These are phyloP conservation scores for Polymyxa betae DNA, from an alignment of 208 protist genomes.

Conservation along the genomic window DNA sequence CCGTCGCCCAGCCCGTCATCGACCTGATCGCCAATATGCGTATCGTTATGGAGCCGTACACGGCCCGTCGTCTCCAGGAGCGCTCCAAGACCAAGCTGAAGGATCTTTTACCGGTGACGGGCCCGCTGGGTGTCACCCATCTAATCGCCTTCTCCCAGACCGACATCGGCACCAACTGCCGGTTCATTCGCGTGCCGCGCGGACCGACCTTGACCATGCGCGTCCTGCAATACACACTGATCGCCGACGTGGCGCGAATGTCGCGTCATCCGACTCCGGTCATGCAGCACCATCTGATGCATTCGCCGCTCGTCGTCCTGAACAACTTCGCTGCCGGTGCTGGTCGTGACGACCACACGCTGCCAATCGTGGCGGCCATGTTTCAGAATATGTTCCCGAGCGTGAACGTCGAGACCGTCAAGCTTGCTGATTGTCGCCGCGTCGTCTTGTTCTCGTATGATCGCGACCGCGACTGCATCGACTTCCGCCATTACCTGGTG, in stretches of 20 bases:
- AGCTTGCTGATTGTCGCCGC: constrained; percentile 29
- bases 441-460: constrained; percentile 43
- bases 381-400: constrained; percentile 49
- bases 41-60: constrained; percentile 3
- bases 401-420: constrained; percentile 39
- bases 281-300: constrained; percentile 7
- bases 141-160: constrained; percentile 13
- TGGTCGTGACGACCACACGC: constrained; percentile 9
- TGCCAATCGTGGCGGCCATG: constrained; percentile 30
- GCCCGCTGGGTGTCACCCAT: constrained; percentile 42
- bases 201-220: constrained; percentile 18
- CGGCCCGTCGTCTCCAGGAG: constrained; percentile 3
- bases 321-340: constrained; percentile 8
- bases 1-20: not conserved
- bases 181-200: constrained; percentile 3
- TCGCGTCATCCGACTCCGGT: not conserved
- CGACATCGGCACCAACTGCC: not conserved
- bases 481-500: constrained; percentile 40
- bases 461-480: not conserved
- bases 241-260: constrained; percentile 29
- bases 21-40: not conserved
- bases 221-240: constrained; percentile 24
- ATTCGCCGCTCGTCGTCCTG: constrained; percentile 43
- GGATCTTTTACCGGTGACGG: not conserved
- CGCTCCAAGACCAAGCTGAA: not conserved